A percentile compares a stretch with the other conserved stretches of the same genome.
phyloP scores from a whole-genome alignment of 208 protist genomes.

The Leishmania amazonensis region DNA sequence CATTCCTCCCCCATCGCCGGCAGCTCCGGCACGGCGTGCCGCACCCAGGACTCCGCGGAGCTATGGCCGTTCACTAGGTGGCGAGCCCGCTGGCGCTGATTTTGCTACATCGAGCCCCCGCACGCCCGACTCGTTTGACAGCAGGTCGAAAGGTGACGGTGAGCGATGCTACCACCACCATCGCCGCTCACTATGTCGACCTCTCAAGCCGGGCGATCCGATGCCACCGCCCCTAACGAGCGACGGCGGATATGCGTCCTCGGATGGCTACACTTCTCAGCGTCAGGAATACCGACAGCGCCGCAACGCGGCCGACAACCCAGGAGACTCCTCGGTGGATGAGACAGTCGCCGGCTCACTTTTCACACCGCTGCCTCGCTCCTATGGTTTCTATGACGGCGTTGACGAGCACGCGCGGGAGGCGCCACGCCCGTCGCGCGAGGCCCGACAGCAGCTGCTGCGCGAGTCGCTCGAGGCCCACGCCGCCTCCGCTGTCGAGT shows the following conservation, averaged over 20 bases:
- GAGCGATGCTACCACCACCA: background rate
- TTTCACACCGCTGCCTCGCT: slow-evolving; percentile 65
- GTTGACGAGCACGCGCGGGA: slow-evolving; percentile 69
- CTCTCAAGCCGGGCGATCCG: slow-evolving; percentile 17
- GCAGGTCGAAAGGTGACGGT: background rate
- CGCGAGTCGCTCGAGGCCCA: slow-evolving; percentile 59
- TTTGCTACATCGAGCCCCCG: background rate
- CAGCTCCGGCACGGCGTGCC: slow-evolving; percentile 11
- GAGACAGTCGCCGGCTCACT: slow-evolving; percentile 40
- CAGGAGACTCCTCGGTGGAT: background rate
- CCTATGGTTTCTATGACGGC: slow-evolving; percentile 71
- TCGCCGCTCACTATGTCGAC: slow-evolving; percentile 7
- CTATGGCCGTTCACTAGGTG: background rate
- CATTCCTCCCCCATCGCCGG: slow-evolving; percentile 11
- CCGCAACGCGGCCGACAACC: background rate
- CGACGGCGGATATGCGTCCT: background rate
- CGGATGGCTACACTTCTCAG: slow-evolving; percentile 29
- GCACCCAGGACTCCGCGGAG: background rate
- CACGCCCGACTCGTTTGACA: background rate
- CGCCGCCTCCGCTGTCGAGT: slow-evolving; percentile 71
- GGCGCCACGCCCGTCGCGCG: slow-evolving; percentile 26
- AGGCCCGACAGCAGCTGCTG: slow-evolving; percentile 54
- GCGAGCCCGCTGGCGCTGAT: background rate
- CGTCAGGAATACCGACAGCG: slow-evolving; percentile 25
- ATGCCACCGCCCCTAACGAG: slow-evolving; percentile 7